These are phyloP conservation scores for Zygoascus hellenicus DNA, from an alignment of 1,139 yeast species.

Conservation along the genomic window DNA sequence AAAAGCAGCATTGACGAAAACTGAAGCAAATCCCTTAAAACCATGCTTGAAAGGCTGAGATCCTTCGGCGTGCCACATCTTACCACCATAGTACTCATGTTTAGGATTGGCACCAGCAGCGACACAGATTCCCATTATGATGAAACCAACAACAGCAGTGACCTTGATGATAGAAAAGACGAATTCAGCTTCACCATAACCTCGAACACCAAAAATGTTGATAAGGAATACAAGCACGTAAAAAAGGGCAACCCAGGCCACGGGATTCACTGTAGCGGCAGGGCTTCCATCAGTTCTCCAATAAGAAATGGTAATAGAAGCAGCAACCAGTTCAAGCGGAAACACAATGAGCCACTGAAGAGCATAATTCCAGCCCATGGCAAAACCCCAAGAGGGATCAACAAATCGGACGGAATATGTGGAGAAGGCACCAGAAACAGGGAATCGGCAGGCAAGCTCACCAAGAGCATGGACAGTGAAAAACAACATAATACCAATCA, in stretches of 20 bases:
- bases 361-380: slow-evolving; percentile 81
- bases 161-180: slow-evolving; percentile 57
- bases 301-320: slow-evolving; percentile 62
- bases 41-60: slow-evolving; percentile 44
- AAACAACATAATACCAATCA: slow-evolving; percentile 42
- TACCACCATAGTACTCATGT: slow-evolving; percentile 58
- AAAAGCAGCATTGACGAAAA: slow-evolving; percentile 82
- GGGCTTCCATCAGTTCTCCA: slow-evolving; percentile 62
- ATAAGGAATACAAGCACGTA: slow-evolving; percentile 50
- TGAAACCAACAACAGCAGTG: slow-evolving; percentile 59
- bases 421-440: slow-evolving; percentile 55
- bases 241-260: slow-evolving; percentile 61
- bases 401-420: slow-evolving; percentile 52
- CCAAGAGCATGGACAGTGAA: slow-evolving; percentile 58
- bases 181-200: slow-evolving; percentile 76
- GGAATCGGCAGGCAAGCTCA: slow-evolving; percentile 56
- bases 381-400: slow-evolving; percentile 67
- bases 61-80: slow-evolving; percentile 61
- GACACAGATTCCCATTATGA: slow-evolving; percentile 55
- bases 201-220: slow-evolving; percentile 67
- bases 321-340: slow-evolving; percentile 76
- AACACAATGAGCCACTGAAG: slow-evolving; percentile 73
- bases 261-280: slow-evolving; percentile 45
- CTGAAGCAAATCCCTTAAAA: slow-evolving; percentile 76
- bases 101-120: slow-evolving; percentile 66